A percentile compares a stretch with the other conserved stretches of the same genome.
phyloP scores from a whole-genome alignment of 2,329 filamentous ascomycete species.

The Tothia fuscella region DNA sequence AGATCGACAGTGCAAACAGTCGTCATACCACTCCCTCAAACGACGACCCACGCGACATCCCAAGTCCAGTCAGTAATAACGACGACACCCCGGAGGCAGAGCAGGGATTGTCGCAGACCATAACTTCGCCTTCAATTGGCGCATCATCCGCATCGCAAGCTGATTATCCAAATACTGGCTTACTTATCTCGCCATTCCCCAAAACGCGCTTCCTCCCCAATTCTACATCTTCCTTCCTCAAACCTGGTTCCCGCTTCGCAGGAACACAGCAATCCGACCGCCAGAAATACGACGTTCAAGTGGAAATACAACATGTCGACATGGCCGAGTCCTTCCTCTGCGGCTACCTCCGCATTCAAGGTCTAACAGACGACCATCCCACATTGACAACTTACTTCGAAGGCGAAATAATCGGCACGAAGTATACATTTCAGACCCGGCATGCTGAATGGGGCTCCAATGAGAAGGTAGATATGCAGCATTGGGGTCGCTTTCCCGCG shows the following conservation, averaged over 20 bases:
- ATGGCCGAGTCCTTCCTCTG: conserved; percentile 89
- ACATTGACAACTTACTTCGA: conserved; percentile 98
- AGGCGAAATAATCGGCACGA: conserved; percentile 90
- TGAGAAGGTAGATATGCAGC: conserved; percentile 80
- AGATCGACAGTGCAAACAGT: not conserved
- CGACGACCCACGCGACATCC: conserved; percentile 11
- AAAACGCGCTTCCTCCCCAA: conserved; percentile 47
- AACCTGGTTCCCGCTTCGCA: conserved; percentile 75
- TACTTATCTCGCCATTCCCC: conserved; percentile 8
- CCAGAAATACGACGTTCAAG: conserved; percentile 88
- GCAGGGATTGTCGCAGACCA: conserved; percentile 7
- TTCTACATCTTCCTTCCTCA: conserved; percentile 75
- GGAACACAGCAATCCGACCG: conserved; percentile 90
- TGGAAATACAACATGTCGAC: conserved; percentile 94
- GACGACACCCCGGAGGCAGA: conserved; percentile 9
- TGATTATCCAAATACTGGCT: not conserved
- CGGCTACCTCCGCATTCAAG: conserved; percentile 91
- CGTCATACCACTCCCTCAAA: too few species aligned
- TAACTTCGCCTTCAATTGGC: not conserved
- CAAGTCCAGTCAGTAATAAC: conserved; percentile 9
- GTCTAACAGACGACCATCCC: conserved; percentile 86
- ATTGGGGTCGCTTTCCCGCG: conserved; percentile 83
- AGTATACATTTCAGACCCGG: conserved; percentile 86
- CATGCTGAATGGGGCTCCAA: conserved; percentile 86
- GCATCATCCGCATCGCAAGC: not conserved